Evolutionary conservation across 2,329 filamentous ascomycete genomes (phyloP), one percentile per base, ranked within the genome.

Genomic region (Dactylonectria estremocensis): DNA sequence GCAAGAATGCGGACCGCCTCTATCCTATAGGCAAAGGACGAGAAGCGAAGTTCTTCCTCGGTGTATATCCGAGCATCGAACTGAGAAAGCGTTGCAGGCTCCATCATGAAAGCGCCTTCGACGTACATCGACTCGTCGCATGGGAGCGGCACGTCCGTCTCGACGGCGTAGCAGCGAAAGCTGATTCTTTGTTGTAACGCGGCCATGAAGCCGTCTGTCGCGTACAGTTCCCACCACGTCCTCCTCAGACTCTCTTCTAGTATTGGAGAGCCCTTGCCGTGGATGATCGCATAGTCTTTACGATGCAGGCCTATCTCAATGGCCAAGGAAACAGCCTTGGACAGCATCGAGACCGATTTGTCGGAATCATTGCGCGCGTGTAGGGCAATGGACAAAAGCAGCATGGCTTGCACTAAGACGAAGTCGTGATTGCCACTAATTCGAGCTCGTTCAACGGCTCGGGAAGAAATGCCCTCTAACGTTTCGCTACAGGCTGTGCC

Each of bases 211-310:
- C 73, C 64, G 1, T 74, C 72, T 1, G 71, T 74, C 0, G 74
- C 63, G 6, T 71, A 74, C 9, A 74, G 72, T 24, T 74, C 72
- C 72, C 72, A 74, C 72, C 72, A 74, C 0, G 72, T 74, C 20
- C 72, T 64, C 9, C 72, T 69, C 1, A 75, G 40, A 11, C 72
- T 74, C 28, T 74, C 72, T 10, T 74, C 71, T 5, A 74, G 20
- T 8, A 55, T 3, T 64, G 0, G 67, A 69, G 56, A 65, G 4
- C 49, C 49, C 1, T 20, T 8, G 4, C 56, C 46, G 2, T 0
- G 53, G 18, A 11, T 72, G 60, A 6, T 49, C 2, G 71, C 60
- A 40, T 71, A 74, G 6, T 68, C 66, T 0, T 62, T 66, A 2
- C 40, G 71, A 33, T 74, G 62, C 61, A 74, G 59, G 3, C 72